Evolutionary conservation across 2,329 filamentous ascomycete genomes (phyloP).

Genomic region (Beauveria asiatica): DNA sequence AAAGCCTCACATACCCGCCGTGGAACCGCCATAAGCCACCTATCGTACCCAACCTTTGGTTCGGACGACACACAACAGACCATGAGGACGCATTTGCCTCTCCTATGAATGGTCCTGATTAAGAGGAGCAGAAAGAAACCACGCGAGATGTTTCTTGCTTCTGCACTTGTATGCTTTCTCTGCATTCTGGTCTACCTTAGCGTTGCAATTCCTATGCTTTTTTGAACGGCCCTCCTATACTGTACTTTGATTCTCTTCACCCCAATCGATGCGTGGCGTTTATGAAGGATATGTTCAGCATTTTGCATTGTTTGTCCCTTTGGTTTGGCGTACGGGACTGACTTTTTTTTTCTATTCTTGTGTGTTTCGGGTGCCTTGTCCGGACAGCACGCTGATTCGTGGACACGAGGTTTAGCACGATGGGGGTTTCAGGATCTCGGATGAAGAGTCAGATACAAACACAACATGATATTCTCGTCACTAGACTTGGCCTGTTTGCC

Average conservation of each 20-base stretch:
- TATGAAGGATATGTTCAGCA: conserved; percentile 1
- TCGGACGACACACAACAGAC: neutral
- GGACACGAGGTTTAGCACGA: neutral
- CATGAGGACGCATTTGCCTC: neutral
- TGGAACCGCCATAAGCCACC: neutral
- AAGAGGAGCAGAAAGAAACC: neutral
- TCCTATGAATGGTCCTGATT: neutral
- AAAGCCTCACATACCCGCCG: neutral
- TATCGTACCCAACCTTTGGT: neutral
- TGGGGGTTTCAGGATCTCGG: conserved; percentile 3
- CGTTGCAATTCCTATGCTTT: conserved; percentile 4
- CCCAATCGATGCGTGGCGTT: neutral
- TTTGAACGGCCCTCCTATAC: neutral
- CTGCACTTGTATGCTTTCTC: neutral
- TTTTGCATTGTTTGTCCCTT: neutral
- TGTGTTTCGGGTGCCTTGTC: neutral
- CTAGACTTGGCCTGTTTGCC: neutral
- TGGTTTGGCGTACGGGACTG: neutral
- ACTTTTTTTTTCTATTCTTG: neutral
- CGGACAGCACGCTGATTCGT: neutral
- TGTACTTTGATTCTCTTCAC: neutral
- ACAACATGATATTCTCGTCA: neutral
- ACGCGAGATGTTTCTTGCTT: neutral
- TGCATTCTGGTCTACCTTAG: conserved; percentile 7
- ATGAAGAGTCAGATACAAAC: neutral